Evolutionary conservation across 2,329 filamentous ascomycete species (phyloP).

Genomic region (Nemania sp.): DNA sequence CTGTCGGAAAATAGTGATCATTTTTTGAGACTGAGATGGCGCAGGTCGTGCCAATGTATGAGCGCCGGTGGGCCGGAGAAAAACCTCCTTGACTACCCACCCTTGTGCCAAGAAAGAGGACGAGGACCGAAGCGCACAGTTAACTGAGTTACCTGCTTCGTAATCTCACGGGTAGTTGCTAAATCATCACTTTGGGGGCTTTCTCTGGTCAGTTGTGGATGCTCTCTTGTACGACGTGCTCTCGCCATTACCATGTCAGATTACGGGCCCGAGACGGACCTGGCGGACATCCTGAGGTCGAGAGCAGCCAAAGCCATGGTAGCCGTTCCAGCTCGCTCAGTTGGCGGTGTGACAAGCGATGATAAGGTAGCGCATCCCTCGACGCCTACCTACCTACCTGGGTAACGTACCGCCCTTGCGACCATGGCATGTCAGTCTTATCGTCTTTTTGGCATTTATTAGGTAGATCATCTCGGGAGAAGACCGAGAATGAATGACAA

Average conservation of each 20-base stretch:
- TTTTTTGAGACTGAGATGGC: neutral
- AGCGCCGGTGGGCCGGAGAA: neutral
- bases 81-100: too few species aligned
- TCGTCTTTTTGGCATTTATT: too few species aligned
- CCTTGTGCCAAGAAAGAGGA: too few species aligned
- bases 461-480: too few species aligned
- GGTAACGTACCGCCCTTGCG: too few species aligned
- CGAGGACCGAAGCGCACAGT: neutral
- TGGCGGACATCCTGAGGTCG: neutral
- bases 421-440: too few species aligned
- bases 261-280: neutral
- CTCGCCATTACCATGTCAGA: neutral
- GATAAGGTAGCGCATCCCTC: neutral
- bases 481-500: too few species aligned
- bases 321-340: neutral
- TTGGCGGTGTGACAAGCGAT: neutral
- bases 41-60: conserved; percentile 1
- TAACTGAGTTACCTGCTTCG: neutral
- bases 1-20: neutral
- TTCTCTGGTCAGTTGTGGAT: neutral
- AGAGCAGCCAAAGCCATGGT: neutral
- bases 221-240: neutral
- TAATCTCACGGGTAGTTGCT: neutral
- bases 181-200: neutral
- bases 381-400: neutral